Conservation (phyloP, 805 yeast genomes). For the baker's yeast (Saccharomyces cerevisiae) region DNA sequence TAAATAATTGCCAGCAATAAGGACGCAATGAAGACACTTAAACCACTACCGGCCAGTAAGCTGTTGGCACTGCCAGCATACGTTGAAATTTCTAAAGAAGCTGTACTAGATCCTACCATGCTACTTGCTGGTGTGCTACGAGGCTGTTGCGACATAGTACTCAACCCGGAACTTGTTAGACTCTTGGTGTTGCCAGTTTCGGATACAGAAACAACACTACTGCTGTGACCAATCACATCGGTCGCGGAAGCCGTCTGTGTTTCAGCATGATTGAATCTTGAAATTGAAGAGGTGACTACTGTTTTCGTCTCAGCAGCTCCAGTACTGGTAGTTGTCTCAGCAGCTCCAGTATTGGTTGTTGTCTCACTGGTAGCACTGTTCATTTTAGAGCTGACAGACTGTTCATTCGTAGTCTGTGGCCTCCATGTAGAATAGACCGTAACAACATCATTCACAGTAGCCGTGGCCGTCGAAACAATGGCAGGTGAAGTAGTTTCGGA, state of each 20-base stretch:
- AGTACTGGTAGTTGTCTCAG: background rate
- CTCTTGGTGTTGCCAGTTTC: background rate
- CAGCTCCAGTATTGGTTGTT: too few species aligned
- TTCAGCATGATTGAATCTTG: background rate
- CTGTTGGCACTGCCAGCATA: too few species aligned
- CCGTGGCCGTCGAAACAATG: conserved; percentile 26
- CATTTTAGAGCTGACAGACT: background rate
- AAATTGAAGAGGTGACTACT: background rate
- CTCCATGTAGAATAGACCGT: conserved; percentile 28
- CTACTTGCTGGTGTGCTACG: too few species aligned
- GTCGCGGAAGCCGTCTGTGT: background rate
- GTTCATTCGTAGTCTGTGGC: conserved; percentile 17
- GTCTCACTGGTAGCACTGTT: background rate
- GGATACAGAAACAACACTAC: background rate
- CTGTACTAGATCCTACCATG: too few species aligned
- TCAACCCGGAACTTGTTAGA: too few species aligned
- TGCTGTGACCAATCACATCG: background rate
- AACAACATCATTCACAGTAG: conserved; percentile 26
- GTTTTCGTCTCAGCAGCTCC: background rate
- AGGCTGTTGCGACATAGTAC: too few species aligned
- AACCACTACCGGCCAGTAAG: too few species aligned
- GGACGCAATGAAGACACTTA: too few species aligned
- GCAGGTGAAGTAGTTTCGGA: conserved; percentile 23
- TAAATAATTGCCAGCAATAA: too few species aligned
- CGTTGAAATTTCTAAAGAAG: too few species aligned